phyloP scores from a whole-genome alignment of 331 rosid genomes.

The Pyracantha coccinea region DNA sequence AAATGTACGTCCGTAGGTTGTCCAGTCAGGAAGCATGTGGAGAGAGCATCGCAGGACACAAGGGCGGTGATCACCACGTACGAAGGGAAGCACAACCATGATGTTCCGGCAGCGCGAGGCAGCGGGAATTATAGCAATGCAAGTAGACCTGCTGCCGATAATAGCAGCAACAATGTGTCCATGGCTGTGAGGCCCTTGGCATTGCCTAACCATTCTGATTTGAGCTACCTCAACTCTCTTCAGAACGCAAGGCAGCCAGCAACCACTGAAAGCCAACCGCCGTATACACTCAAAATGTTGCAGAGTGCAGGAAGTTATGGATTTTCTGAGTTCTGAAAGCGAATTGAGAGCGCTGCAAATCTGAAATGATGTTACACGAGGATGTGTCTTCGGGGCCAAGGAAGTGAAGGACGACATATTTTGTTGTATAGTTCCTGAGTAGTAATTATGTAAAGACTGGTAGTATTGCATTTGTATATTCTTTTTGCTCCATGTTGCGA shows the following conservation, averaged over 20 bases:
- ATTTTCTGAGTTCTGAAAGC: slow-evolving; percentile 25
- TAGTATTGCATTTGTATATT: slow-evolving; percentile 14
- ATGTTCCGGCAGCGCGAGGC: slow-evolving; percentile 88
- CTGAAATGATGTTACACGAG: slow-evolving; percentile 22
- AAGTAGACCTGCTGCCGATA: slow-evolving; percentile 32
- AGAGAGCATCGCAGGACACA: slow-evolving; percentile 73
- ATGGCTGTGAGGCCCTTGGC: slow-evolving; percentile 63
- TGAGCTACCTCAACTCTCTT: slow-evolving; percentile 40
- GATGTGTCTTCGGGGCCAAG: slow-evolving; percentile 7
- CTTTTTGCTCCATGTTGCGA: neutral
- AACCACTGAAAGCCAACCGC: slow-evolving; percentile 28
- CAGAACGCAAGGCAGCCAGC: slow-evolving; percentile 24
- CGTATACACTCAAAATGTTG: slow-evolving; percentile 35
- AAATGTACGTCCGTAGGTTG: slow-evolving; percentile 79
- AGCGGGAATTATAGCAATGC: slow-evolving; percentile 30
- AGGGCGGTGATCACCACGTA: slow-evolving; percentile 94
- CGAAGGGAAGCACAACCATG: slow-evolving; percentile 95
- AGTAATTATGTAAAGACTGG: neutral
- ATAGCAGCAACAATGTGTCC: slow-evolving; percentile 14
- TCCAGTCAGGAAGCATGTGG: slow-evolving; percentile 89
- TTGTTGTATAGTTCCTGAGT: slow-evolving; percentile 18
- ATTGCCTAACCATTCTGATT: slow-evolving; percentile 34
- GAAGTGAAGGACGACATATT: no score
- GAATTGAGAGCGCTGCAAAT: neutral
- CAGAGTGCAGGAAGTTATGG: slow-evolving; percentile 28